Evolutionary conservation across 306 rosid species (phyloP).

Genomic region (Prunus persica): Prunus_persica_NCBIv2 NC_034010.1:26041501-26042000

Average conservation of each 20-base stretch:
- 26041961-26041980: constrained; percentile 73
- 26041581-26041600: constrained; percentile 83
- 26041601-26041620: constrained; percentile 98
- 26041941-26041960: constrained; percentile 98
- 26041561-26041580: constrained; percentile 1
- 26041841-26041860: background rate
- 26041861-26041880: constrained; percentile 11
- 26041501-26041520: background rate
- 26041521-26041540: background rate
- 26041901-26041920: constrained; percentile 46
- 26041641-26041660: constrained; percentile 96
- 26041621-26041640: constrained; percentile 86
- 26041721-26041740: background rate
- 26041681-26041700: constrained; percentile 30
- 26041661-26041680: constrained; percentile 90
- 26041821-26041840: background rate
- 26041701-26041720: constrained; percentile 26
- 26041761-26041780: background rate
- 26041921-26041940: constrained; percentile 63
- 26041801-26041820: background rate
- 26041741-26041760: background rate
- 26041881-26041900: constrained; percentile 4
- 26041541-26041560: background rate
- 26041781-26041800: background rate
- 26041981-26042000: constrained; percentile 85